These are phyloP conservation scores for Plicaturopsis crispa DNA, from an alignment of 768 basidiomycete genomes.

Conservation along the genomic window DNA sequence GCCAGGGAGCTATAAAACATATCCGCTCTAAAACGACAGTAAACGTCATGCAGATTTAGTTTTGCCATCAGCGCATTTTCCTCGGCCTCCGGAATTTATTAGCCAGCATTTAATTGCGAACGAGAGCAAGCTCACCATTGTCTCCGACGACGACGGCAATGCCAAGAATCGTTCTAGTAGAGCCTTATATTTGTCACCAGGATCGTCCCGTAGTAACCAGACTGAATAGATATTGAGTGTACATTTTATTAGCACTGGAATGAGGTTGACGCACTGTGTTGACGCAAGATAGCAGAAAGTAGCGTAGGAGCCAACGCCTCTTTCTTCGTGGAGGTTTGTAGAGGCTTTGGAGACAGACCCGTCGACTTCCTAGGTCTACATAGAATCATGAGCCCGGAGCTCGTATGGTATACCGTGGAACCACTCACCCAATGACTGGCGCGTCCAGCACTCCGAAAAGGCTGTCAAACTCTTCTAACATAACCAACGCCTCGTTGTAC, in stretches of 20 bases:
- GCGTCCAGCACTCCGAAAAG: conserved; percentile 47
- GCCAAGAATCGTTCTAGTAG: conserved; percentile 52
- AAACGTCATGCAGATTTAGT: conserved; percentile 70
- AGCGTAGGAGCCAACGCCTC: conserved; percentile 56
- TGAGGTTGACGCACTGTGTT: conserved; percentile 47
- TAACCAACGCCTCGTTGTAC: conserved; percentile 47
- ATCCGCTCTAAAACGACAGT: conserved; percentile 73
- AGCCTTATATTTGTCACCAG: conserved; percentile 39
- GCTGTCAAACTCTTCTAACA: conserved; percentile 57
- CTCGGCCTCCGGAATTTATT: conserved; percentile 50
- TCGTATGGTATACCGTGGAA: not conserved
- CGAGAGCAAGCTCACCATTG: conserved; percentile 36
- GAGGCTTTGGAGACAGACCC: conserved; percentile 9
- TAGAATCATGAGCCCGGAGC: not conserved
- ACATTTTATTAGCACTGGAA: conserved; percentile 1
- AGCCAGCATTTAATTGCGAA: conserved; percentile 1
- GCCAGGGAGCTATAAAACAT: conserved; percentile 86
- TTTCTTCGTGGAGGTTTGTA: conserved; percentile 13
- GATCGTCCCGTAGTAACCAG: conserved; percentile 57
- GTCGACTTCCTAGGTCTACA: conserved; percentile 36
- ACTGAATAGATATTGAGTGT: conserved; percentile 35
- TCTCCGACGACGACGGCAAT: conserved; percentile 47
- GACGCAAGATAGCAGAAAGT: conserved; percentile 53
- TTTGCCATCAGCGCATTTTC: conserved; percentile 70
- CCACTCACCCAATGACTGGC: conserved; percentile 32